Conservation (phyloP, 106 monocot species). For the Hemerocallis citrina region DNA sequence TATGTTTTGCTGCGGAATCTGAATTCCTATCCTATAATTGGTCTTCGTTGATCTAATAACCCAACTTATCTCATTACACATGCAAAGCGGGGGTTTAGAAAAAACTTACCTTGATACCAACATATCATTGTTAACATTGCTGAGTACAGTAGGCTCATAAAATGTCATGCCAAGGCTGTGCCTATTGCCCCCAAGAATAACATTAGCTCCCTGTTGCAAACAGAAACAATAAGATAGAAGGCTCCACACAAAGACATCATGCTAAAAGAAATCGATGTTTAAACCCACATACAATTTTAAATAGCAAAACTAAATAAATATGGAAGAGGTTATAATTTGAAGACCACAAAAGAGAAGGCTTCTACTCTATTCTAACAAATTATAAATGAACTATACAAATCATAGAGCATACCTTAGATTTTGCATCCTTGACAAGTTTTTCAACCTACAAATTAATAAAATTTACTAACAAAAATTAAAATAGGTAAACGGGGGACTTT, state of each 20-base stretch:
- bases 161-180: constrained; percentile 73
- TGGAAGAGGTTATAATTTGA: neutral
- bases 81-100: neutral
- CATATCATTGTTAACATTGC: constrained; percentile 64
- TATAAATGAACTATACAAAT: neutral
- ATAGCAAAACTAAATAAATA: neutral
- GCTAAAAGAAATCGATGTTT: neutral
- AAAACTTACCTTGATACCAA: constrained; percentile 43
- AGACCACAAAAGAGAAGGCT: neutral
- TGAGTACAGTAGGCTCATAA: constrained; percentile 68
- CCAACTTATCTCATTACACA: neutral
- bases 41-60: neutral
- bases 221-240: no score
- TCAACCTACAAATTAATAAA: constrained; percentile 59
- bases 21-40: no score
- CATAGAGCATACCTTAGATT: constrained; percentile 53
- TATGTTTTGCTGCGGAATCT: no score
- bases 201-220: constrained; percentile 42
- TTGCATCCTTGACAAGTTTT: constrained; percentile 69
- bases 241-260: no score
- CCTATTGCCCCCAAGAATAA: constrained; percentile 54
- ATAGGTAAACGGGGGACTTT: neutral
- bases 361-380: neutral
- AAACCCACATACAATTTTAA: neutral
- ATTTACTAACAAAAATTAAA: constrained; percentile 3